These are phyloP conservation scores for Beauveria rudraprayagi DNA, from an alignment of 2,329 filamentous ascomycete genomes.

Conservation along the genomic window DNA sequence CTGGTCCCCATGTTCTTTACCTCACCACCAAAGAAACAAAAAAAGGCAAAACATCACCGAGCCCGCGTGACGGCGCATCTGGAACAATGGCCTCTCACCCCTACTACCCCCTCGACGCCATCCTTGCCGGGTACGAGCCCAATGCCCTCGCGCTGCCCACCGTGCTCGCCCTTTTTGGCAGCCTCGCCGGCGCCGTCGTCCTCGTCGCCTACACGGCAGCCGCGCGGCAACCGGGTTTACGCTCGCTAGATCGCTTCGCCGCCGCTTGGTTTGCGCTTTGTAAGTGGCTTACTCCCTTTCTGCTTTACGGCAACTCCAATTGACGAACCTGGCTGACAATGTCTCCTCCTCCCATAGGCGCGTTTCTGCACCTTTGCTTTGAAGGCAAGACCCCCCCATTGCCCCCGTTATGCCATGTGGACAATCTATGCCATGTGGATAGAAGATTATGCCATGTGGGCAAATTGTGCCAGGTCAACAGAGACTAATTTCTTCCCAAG, in stretches of 20 bases:
- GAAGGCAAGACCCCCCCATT: conserved; percentile 47
- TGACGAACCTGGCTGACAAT: background rate
- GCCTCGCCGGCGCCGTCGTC: conserved; percentile 25
- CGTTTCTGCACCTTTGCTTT: conserved; percentile 70
- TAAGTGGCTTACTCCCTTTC: conserved; percentile 22
- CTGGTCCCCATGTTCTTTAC: background rate
- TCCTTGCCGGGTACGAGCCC: conserved; percentile 31
- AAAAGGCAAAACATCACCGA: too few species aligned
- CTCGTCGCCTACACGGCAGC: conserved; percentile 23
- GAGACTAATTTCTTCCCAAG: conserved; percentile 24
- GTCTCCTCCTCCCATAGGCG: conserved; percentile 34
- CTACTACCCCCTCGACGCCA: conserved; percentile 33
- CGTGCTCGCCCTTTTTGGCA: conserved; percentile 30
- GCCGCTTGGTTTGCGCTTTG: conserved; percentile 49
- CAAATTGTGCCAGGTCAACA: too few species aligned
- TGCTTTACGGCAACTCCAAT: too few species aligned
- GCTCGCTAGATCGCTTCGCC: conserved; percentile 31
- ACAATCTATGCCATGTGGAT: too few species aligned
- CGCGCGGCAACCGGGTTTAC: conserved; percentile 19
- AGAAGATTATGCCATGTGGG: too few species aligned
- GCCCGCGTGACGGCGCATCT: too few species aligned
- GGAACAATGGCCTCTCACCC: conserved; percentile 25
- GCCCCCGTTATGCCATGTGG: background rate
- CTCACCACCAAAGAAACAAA: background rate
- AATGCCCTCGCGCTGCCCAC: conserved; percentile 29